Evolutionary conservation across 352 stramenopile genomes (phyloP).

Genomic region (Phytophthora litchii): DNA sequence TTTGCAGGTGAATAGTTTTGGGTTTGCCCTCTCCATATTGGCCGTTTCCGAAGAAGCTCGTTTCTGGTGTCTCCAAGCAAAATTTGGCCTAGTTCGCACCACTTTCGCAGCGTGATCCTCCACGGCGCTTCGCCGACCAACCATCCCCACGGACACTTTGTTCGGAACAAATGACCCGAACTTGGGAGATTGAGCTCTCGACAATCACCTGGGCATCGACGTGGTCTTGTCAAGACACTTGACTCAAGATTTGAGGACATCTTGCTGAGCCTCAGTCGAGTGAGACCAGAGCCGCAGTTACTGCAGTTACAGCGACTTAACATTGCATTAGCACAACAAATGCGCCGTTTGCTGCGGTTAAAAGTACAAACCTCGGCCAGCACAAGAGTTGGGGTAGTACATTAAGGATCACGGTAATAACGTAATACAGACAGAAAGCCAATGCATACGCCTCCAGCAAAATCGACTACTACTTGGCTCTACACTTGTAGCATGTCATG

Average conservation of each 20-base stretch:
- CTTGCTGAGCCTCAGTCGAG: no score
- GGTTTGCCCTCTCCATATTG: constrained; percentile 6
- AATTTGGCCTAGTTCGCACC: constrained; percentile 15
- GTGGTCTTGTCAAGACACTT: no score
- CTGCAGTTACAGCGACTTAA: no score
- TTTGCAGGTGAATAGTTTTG: background rate
- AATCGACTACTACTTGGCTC: background rate
- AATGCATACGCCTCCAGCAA: background rate
- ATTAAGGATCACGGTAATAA: background rate
- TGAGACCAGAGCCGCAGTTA: no score
- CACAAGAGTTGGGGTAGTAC: background rate
- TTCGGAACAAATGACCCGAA: no score
- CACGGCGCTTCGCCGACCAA: constrained; percentile 11
- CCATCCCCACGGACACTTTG: background rate
- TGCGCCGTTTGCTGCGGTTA: background rate
- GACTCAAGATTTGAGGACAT: no score
- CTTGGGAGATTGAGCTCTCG: background rate
- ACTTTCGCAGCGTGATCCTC: constrained; percentile 12
- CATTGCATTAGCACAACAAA: no score
- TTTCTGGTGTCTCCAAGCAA: constrained; percentile 13
- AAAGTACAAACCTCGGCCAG: background rate
- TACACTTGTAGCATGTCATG: no score
- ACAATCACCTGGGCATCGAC: background rate
- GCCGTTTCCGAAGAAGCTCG: constrained; percentile 1
- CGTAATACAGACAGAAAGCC: no score